Evolutionary conservation across 345 rosid species (phyloP), one percentile per base, ranked within the genome.

Genomic region (Eucalyptus cloeziana): DNA sequence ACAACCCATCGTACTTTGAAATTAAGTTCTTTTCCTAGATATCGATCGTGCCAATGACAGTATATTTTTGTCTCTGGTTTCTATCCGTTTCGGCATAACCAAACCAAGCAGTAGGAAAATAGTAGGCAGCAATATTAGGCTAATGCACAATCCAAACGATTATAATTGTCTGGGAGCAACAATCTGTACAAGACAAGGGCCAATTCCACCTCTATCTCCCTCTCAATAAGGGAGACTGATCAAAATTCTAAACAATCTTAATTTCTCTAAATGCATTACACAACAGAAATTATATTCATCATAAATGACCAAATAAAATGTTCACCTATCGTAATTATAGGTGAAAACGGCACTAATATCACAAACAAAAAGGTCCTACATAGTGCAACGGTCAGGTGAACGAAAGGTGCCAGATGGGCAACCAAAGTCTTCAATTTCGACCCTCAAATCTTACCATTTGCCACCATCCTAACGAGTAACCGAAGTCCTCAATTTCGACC

Each of bases 271-370:
- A 64, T 64, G 21, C 76, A 14, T 3, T 31, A n/a, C 76, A 14
- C 71, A 8, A 14, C 0, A 64, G 40, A 64, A 64, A 1, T 64
- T 64, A n/a, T 0, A 64, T 7, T 64, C 0, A 3, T 14, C 37
- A n/a, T 1, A 16, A 64, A 19, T 14, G 24, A 17, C 43, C 80
- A 16, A 1, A 33, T 1, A 16, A 69, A 69, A 15, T 69, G 7
- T 8, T 33, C 81, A 17, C 13, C 13, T 0, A 17, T 71, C 0
- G 0, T 4, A 19, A 9, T 33, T 19, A 4, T 15, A 33, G 10
- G 0, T 33, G 13, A 17, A 33, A 37, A 33, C 0, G 33, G 1
- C 13, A 17, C 7, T 69, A 33, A 16, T 16, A 31, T 16, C 43
- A 8, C 24, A 69, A 33, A 33, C 24, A 33, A 16, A 67, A 69